Evolutionary conservation across 75 land plant species (phyloP).

Genomic region (Pinus taeda): DNA sequence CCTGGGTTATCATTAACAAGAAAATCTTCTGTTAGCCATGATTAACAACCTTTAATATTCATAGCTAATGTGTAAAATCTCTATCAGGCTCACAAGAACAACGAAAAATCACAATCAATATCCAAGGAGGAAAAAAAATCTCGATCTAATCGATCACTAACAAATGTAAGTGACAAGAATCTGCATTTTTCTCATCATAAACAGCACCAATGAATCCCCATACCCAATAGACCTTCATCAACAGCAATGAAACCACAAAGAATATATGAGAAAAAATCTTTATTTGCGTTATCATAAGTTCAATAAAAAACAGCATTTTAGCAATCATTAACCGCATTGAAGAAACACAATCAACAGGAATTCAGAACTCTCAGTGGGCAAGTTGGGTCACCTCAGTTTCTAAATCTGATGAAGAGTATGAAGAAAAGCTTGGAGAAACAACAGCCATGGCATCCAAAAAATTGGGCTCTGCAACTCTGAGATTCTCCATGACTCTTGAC

Average conservation of each 20-base stretch:
- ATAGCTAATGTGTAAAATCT: too few relatives aligned
- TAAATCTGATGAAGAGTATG: constrained; percentile 43
- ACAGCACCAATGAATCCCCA: background rate
- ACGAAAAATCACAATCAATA: too few relatives aligned
- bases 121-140: too few relatives aligned
- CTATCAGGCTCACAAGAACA: too few relatives aligned
- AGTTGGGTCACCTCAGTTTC: constrained; percentile 52
- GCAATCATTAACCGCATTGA: background rate
- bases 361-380: background rate
- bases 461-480: constrained; percentile 5
- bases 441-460: background rate
- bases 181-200: background rate
- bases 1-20: background rate
- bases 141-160: too few relatives aligned
- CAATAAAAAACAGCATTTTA: background rate
- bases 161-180: too few relatives aligned
- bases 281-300: too few relatives aligned
- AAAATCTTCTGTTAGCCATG: background rate
- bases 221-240: background rate
- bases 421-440: constrained; percentile 49
- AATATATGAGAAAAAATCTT: background rate
- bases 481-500: constrained; percentile 1
- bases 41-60: too few relatives aligned
- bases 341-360: background rate
- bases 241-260: background rate